Percentiles rank a stretch among this genome's conserved stretches.
These are phyloP conservation scores for Coprinopsis sp. DNA, from an alignment of 768 basidiomycete genomes.

Conservation along the genomic window DNA sequence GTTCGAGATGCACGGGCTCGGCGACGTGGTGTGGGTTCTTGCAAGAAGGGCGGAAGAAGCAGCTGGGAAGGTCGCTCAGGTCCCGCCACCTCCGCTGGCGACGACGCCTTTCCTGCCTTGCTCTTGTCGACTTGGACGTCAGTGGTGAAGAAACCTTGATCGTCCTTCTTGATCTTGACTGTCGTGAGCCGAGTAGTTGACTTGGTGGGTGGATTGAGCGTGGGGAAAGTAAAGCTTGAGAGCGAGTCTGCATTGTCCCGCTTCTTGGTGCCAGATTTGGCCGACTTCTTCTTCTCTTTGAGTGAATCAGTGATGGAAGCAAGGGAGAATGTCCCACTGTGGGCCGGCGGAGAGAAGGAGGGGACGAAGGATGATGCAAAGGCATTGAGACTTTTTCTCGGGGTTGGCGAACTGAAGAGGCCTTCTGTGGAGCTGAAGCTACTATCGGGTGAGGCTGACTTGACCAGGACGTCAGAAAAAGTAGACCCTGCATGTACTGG, in stretches of 20 bases:
- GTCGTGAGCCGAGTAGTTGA: slow-evolving; percentile 11
- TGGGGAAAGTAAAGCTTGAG: slow-evolving; percentile 11
- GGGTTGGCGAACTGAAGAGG: background rate
- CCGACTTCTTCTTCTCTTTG: background rate
- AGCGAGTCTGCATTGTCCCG: slow-evolving; percentile 2
- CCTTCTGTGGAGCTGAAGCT: slow-evolving; percentile 2
- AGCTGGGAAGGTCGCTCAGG: too few relatives aligned
- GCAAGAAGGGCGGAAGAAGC: slow-evolving; percentile 48
- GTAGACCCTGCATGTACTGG: slow-evolving; percentile 26
- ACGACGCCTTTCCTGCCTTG: background rate
- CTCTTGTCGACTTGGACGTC: slow-evolving; percentile 7
- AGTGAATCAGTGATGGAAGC: slow-evolving; percentile 5
- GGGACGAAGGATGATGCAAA: slow-evolving; percentile 9
- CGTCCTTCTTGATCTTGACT: slow-evolving; percentile 48
- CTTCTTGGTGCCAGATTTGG: background rate
- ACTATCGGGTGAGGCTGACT: slow-evolving; percentile 6
- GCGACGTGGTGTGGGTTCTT: slow-evolving; percentile 33
- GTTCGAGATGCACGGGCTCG: slow-evolving; percentile 49
- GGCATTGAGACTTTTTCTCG: slow-evolving; percentile 3
- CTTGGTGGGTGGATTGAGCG: slow-evolving; percentile 7
- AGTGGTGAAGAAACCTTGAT: slow-evolving; percentile 49
- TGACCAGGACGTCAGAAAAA: slow-evolving; percentile 4
- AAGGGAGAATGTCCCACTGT: slow-evolving; percentile 1
- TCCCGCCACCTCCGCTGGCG: too few relatives aligned
- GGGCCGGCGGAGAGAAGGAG: slow-evolving; percentile 5